phyloP scores from a whole-genome alignment of 371 early-diverging fungal genomes.

The Smittium mucronatum region DNA sequence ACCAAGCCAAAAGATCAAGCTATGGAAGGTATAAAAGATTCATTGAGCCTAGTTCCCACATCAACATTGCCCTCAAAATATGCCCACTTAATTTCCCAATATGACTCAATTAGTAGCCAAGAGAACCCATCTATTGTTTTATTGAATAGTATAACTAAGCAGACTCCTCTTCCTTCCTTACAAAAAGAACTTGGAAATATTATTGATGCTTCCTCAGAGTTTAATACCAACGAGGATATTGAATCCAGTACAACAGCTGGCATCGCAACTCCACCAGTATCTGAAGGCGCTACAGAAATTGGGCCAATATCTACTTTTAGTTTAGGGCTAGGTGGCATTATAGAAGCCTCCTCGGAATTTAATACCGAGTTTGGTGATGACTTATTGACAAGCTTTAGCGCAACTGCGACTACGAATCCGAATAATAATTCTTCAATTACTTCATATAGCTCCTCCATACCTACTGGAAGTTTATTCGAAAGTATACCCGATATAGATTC shows the following conservation, averaged over 20 bases:
- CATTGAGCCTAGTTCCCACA: not conserved
- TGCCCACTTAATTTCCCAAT: not conserved
- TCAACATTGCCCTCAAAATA: not conserved
- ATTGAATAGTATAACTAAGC: too few relatives aligned
- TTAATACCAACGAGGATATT: not conserved
- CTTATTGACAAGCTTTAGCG: not conserved
- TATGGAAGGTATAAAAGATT: not conserved
- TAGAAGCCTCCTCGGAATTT: not conserved
- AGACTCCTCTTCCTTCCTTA: too few relatives aligned
- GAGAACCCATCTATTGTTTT: too few relatives aligned
- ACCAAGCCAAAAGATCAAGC: not conserved
- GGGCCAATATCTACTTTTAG: too few relatives aligned
- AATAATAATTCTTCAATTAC: not conserved
- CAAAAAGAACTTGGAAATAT: not conserved
- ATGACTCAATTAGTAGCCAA: not conserved
- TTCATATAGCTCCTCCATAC: not conserved
- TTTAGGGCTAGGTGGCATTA: too few relatives aligned
- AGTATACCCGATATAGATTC: not conserved
- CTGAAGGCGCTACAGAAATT: not conserved
- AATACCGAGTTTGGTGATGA: not conserved
- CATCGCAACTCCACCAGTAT: not conserved
- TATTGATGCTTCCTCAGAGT: not conserved
- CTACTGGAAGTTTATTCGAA: not conserved
- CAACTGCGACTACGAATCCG: not conserved
- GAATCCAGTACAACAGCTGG: not conserved